Conservation (phyloP, 108 stramenopile genomes). For the Nannochloropsis gaditana region DNA sequence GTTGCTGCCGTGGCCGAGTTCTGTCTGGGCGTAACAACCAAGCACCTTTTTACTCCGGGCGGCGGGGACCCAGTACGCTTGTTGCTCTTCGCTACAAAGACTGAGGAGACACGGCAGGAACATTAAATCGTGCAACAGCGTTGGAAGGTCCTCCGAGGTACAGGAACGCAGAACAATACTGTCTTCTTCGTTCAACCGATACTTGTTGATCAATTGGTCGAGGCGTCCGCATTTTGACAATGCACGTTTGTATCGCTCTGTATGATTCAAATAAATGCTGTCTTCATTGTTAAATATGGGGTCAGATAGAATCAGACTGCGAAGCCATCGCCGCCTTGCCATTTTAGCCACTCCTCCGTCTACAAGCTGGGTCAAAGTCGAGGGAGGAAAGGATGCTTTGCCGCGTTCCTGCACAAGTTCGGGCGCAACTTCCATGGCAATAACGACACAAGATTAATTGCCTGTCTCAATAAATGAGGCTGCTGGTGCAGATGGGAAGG, state of each 20-base stretch:
- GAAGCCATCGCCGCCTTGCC: not conserved
- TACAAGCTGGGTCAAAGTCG: constrained; percentile 1
- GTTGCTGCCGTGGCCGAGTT: constrained; percentile 82
- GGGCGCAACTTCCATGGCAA: not conserved
- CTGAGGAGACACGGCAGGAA: constrained; percentile 37
- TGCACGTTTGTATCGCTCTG: constrained; percentile 1
- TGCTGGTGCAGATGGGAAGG: too few relatives aligned
- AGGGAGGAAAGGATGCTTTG: not conserved
- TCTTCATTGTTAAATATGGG: constrained; percentile 16
- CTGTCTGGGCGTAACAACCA: constrained; percentile 92
- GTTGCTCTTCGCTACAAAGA: constrained; percentile 60
- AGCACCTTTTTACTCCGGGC: constrained; percentile 82
- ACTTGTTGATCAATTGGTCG: not conserved
- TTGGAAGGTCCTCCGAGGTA: constrained; percentile 29
- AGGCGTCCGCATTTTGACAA: not conserved
- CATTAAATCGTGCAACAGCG: constrained; percentile 38
- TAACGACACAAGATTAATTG: not conserved
- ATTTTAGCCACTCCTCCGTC: constrained; percentile 7
- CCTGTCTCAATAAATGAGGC: too few relatives aligned
- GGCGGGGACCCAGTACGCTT: constrained; percentile 74
- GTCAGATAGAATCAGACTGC: not conserved
- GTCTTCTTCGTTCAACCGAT: constrained; percentile 16
- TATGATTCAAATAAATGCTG: constrained; percentile 11
- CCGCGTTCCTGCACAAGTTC: not conserved
- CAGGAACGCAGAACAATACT: not conserved